Evolutionary conservation across 352 stramenopile species (phyloP), one percentile per base, ranked within the genome.

Genomic region (Phytophthora sp.): DNA sequence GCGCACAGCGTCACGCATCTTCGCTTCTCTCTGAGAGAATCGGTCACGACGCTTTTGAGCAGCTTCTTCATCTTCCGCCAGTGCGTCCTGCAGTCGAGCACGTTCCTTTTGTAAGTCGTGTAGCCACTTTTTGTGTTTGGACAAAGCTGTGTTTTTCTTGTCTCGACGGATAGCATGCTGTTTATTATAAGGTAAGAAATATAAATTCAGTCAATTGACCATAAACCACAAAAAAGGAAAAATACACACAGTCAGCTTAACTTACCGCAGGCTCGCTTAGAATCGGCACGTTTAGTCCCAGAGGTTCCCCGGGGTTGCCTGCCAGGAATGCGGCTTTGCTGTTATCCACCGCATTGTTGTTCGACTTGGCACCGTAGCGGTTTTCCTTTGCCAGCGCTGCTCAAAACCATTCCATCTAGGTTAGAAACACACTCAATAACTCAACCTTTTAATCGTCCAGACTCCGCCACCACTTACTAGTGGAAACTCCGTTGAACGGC

Each of bases 71-170:
- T 97, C 91, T 44, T 95, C 77, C 12, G 80, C 38, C 15, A 97
- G 90, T 21, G 80, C 79, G 27, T 92, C 73, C 59, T 98, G 85
- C 20, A 98, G 72, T 35, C 87, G 77, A 59, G 81, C 62, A 31
- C 95, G 95, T 46, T 94, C 93, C 46, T 94, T 95, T 56, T 98
- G 93, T n/a, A 98, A 80, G 55, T 98, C 91, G 50, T 89, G 72
- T 12, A 98, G 76, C 93, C 93, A 98, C 64, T 97, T 97, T 42
- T 91, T 95, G 75, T 98, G 94, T 67, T 96, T 97, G 38, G 86
- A 94, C 21, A 98, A 59, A 18, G 92, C 94, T 53, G 90, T 96
- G 65, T 95, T 93, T 74, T 93, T 97, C 74, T 94, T 96, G 73
- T 96, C 88, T 56, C 87, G 84, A 53, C 93, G 88, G 56, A 96